Conservation (phyloP, 2,329 filamentous ascomycete genomes). For the Talaromyces funiculosus region DNA sequence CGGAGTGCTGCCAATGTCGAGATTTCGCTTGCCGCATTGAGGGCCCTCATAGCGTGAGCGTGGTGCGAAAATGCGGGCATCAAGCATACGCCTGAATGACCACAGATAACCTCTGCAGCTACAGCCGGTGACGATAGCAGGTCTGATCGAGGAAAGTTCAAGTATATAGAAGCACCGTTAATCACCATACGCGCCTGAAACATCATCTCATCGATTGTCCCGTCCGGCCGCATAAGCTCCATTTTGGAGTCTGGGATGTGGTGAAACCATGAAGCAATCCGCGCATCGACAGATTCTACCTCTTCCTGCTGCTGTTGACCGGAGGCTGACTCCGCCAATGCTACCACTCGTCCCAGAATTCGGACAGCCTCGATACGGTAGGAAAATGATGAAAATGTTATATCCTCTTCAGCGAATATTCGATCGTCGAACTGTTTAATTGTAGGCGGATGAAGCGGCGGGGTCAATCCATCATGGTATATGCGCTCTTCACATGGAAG, state of each 20-base stretch:
- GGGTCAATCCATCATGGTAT: slow-evolving; percentile 49
- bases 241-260: slow-evolving; percentile 69
- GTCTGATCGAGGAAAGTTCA: slow-evolving; percentile 74
- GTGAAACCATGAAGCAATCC: slow-evolving; percentile 68
- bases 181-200: slow-evolving; percentile 85
- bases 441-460: slow-evolving; percentile 50
- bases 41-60: slow-evolving; percentile 69
- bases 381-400: slow-evolving; percentile 72
- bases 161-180: slow-evolving; percentile 58
- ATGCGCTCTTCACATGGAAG: slow-evolving; percentile 81
- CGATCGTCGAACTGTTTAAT: slow-evolving; percentile 71
- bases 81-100: slow-evolving; percentile 33
- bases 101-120: slow-evolving; percentile 45
- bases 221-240: slow-evolving; percentile 62
- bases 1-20: slow-evolving; percentile 62
- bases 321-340: slow-evolving; percentile 32
- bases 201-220: slow-evolving; percentile 78
- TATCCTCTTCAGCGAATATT: slow-evolving; percentile 64
- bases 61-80: slow-evolving; percentile 38
- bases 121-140: slow-evolving; percentile 52
- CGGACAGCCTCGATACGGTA: slow-evolving; percentile 78
- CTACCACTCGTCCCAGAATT: slow-evolving; percentile 70
- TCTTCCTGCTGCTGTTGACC: slow-evolving; percentile 45
- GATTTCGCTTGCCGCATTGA: slow-evolving; percentile 72
- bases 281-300: slow-evolving; percentile 54